These are phyloP conservation scores for Triangularia verruculosa DNA, from an alignment of 2,329 filamentous ascomycete genomes.

Conservation along the genomic window DNA sequence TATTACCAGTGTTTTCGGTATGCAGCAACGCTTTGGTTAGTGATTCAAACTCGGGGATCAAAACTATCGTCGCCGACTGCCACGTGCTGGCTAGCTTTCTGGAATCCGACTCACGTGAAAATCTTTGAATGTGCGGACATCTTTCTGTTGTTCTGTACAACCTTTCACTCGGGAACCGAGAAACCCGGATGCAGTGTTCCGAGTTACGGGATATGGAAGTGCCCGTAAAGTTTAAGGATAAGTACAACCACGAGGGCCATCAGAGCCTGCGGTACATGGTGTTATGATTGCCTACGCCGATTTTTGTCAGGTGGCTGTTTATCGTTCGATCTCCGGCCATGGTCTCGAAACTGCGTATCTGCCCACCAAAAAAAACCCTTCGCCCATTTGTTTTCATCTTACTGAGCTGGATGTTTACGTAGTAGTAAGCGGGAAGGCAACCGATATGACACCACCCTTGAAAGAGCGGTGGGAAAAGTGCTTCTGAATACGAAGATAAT, in stretches of 20 bases:
- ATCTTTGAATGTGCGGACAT: not conserved
- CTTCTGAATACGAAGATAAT: not conserved
- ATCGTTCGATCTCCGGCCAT: not conserved
- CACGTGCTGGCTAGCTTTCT: slow-evolving; percentile 16
- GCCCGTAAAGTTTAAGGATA: not conserved
- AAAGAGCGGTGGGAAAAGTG: not conserved
- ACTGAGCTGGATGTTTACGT: not conserved
- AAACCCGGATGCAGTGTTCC: slow-evolving; percentile 5
- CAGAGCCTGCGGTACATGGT: too few species aligned
- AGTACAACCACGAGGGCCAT: too few species aligned
- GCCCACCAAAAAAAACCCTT: not conserved
- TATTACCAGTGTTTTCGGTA: too few species aligned
- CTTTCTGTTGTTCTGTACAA: not conserved
- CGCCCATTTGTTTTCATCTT: not conserved
- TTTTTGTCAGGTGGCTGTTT: not conserved
- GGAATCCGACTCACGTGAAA: slow-evolving; percentile 13
- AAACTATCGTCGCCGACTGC: too few species aligned
- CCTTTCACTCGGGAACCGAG: slow-evolving; percentile 8
- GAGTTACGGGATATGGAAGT: not conserved
- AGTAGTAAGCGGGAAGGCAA: not conserved
- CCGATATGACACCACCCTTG: not conserved
- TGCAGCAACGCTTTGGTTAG: too few species aligned
- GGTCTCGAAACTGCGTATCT: not conserved
- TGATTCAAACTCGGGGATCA: too few species aligned
- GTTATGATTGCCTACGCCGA: not conserved